Conservation (phyloP, 495 filamentous ascomycete genomes). For the Aspergillus bertholletiae region DNA sequence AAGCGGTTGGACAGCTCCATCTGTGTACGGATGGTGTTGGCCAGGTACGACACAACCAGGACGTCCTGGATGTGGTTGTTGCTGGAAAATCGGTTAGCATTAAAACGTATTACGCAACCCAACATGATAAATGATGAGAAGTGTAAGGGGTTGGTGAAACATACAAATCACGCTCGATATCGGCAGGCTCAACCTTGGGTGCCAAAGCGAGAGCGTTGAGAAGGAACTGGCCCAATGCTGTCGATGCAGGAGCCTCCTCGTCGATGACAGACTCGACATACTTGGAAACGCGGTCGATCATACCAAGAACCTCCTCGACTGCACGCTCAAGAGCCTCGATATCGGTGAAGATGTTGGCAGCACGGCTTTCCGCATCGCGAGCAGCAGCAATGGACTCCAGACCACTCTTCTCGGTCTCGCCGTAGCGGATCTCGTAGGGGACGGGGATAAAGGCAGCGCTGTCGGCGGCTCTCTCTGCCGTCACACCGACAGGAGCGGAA, state of each 20-base stretch:
- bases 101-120: not conserved
- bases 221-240: slow-evolving; percentile 88
- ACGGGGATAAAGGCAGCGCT: slow-evolving; percentile 95
- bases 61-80: slow-evolving; percentile 99
- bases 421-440: slow-evolving; percentile 86
- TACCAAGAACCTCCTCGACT: slow-evolving; percentile 76
- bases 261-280: slow-evolving; percentile 85
- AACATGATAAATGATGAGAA: not conserved
- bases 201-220: slow-evolving; percentile 87
- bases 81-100: slow-evolving; percentile 39
- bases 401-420: slow-evolving; percentile 87
- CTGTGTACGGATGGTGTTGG: slow-evolving; percentile 98
- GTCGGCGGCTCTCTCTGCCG: slow-evolving; percentile 88
- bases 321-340: slow-evolving; percentile 82
- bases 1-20: slow-evolving; percentile 95
- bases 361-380: slow-evolving; percentile 71
- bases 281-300: slow-evolving; percentile 83
- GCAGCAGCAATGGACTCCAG: slow-evolving; percentile 81
- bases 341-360: slow-evolving; percentile 70
- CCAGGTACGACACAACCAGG: slow-evolving; percentile 91
- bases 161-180: slow-evolving; percentile 92
- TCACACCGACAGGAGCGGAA: slow-evolving; percentile 89
- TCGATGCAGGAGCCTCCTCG: slow-evolving; percentile 64
- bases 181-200: slow-evolving; percentile 84
- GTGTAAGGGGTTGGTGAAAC: slow-evolving; percentile 39